phyloP scores from a whole-genome alignment of 2,329 filamentous ascomycete species.

The Ophioceras dolichostomum region DNA sequence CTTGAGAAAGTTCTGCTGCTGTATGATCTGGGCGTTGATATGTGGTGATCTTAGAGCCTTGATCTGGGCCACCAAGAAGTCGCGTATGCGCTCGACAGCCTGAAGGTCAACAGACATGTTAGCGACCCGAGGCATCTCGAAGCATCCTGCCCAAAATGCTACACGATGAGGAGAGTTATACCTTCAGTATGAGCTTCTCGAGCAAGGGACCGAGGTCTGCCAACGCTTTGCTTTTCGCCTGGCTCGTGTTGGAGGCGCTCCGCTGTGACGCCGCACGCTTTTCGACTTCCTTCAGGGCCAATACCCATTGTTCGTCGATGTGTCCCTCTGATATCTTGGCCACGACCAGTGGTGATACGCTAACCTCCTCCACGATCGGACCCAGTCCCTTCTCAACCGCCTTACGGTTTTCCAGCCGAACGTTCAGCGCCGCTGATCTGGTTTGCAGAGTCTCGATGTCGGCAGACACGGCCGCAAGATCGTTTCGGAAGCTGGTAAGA shows the following conservation, averaged over 20 bases:
- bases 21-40: conserved; percentile 94
- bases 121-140: too few relatives aligned
- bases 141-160: too few relatives aligned
- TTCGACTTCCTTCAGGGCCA: conserved; percentile 72
- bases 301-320: conserved; percentile 84
- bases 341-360: conserved; percentile 72
- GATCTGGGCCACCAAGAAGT: conserved; percentile 89
- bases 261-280: conserved; percentile 63
- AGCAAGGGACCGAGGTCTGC: conserved; percentile 78
- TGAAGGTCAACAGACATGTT: too few relatives aligned
- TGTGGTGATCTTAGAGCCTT: conserved; percentile 88
- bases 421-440: conserved; percentile 70
- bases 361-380: conserved; percentile 84
- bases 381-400: conserved; percentile 79
- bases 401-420: conserved; percentile 77
- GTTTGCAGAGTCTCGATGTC: conserved; percentile 92
- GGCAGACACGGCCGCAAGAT: conserved; percentile 81
- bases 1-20: conserved; percentile 79
- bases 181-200: conserved; percentile 72
- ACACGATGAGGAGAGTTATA: too few relatives aligned
- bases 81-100: conserved; percentile 87
- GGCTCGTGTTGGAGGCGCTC: conserved; percentile 39
- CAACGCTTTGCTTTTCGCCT: conserved; percentile 53
- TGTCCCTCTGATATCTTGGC: conserved; percentile 76
- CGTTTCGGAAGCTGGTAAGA: conserved; percentile 82